Percentiles rank a stretch among this genome's conserved stretches.
phyloP scores from a whole-genome alignment of 2,329 filamentous ascomycete species.

The Plenodomus tracheiphilus region DNA sequence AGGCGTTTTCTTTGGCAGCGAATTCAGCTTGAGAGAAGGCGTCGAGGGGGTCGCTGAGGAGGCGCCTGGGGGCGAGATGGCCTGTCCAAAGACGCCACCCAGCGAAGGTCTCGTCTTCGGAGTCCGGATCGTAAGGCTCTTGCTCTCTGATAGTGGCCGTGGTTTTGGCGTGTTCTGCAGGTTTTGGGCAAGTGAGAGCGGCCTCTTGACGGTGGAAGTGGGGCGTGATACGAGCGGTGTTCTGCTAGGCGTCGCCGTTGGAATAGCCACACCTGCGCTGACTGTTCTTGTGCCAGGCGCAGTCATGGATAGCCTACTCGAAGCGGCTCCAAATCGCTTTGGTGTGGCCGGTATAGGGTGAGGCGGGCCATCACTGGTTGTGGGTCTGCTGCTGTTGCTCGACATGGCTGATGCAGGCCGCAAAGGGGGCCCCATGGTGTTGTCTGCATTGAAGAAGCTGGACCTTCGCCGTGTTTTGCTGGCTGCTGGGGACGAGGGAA shows the following conservation, averaged over 20 bases:
- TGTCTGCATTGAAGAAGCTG: conserved; percentile 71
- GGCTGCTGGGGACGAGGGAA: conserved; percentile 71
- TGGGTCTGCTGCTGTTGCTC: conserved; percentile 57
- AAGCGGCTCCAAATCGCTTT: conserved; percentile 16
- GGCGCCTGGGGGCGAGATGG: conserved; percentile 32
- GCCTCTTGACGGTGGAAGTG: conserved; percentile 33
- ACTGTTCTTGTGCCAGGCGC: conserved; percentile 42
- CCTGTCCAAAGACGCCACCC: conserved; percentile 40
- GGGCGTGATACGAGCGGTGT: conserved; percentile 40
- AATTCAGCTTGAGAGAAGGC: conserved; percentile 20
- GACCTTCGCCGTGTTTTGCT: conserved; percentile 66
- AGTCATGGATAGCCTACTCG: conserved; percentile 37
- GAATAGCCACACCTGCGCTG: conserved; percentile 32
- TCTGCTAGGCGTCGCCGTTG: conserved; percentile 35
- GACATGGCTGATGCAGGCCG: conserved; percentile 65
- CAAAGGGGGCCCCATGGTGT: conserved; percentile 63
- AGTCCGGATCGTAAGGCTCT: conserved; percentile 41
- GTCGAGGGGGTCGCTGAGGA: conserved; percentile 14
- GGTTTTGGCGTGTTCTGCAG: conserved; percentile 31
- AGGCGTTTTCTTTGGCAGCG: conserved; percentile 37
- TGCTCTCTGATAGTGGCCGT: conserved; percentile 40
- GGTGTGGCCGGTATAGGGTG: conserved; percentile 37
- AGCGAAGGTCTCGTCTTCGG: conserved; percentile 38
- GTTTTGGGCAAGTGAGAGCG: conserved; percentile 31
- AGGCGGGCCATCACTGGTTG: conserved; percentile 49